A percentile compares a stretch with the other conserved stretches of the same genome.
Conservation (phyloP, 2,329 filamentous ascomycete genomes). For the Trichophyton mentagrophytes region DNA sequence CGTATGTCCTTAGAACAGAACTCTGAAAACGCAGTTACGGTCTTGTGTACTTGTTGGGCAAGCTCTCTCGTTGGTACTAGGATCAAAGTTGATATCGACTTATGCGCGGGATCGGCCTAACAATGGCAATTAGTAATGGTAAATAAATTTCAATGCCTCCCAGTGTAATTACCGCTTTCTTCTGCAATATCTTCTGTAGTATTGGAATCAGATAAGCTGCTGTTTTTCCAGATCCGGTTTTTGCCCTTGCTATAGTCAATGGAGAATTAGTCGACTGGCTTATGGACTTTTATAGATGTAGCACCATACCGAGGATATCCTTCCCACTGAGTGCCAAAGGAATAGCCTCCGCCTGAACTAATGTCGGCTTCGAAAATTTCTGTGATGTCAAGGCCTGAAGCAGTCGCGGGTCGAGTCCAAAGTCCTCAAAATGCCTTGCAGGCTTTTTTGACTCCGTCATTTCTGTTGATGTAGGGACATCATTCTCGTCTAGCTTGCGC, state of each 20-base stretch:
- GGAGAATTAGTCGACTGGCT: background rate
- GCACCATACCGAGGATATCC: conserved; percentile 55
- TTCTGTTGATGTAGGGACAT: conserved; percentile 32
- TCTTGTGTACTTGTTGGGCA: conserved; percentile 76
- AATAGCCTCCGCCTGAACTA: conserved; percentile 76
- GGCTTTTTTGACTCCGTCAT: conserved; percentile 15
- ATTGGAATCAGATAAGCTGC: conserved; percentile 88
- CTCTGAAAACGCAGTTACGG: conserved; percentile 59
- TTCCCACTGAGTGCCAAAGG: conserved; percentile 76
- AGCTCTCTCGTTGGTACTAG: conserved; percentile 91
- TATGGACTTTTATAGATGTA: background rate
- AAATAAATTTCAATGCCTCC: background rate
- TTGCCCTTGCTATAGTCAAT: conserved; percentile 56
- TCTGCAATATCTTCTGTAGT: conserved; percentile 69
- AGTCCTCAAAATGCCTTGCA: conserved; percentile 53
- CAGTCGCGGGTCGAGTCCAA: conserved; percentile 72
- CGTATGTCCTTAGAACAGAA: conserved; percentile 79
- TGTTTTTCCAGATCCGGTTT: conserved; percentile 94
- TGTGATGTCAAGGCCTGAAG: conserved; percentile 75
- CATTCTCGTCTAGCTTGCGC: conserved; percentile 38
- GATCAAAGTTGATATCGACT: conserved; percentile 60
- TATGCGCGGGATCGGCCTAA: conserved; percentile 27
- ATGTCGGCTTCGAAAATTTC: conserved; percentile 74
- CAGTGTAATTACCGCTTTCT: conserved; percentile 47
- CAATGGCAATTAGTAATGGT: conserved; percentile 50